These are phyloP conservation scores for Penicillium chermesinum DNA, from an alignment of 495 filamentous ascomycete genomes.

Conservation along the genomic window DNA sequence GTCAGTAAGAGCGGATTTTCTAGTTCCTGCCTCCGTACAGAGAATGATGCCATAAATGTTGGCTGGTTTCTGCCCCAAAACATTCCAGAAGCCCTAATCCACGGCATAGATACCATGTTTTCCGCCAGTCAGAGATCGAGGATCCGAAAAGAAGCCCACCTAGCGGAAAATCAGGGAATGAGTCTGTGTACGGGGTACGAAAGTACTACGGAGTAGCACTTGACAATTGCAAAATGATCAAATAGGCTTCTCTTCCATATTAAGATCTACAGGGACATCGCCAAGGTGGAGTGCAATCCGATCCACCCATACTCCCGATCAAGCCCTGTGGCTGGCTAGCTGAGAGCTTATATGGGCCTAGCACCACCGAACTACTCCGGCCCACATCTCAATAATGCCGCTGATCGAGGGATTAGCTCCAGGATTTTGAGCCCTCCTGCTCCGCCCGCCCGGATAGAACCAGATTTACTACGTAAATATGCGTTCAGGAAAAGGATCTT, in stretches of 20 bases:
- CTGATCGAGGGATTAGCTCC: slow-evolving; percentile 5
- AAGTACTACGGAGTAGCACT: no score
- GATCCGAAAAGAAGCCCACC: neutral
- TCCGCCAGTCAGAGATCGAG: neutral
- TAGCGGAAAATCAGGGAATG: neutral
- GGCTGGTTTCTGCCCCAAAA: slow-evolving; percentile 6
- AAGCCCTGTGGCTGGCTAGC: slow-evolving; percentile 10
- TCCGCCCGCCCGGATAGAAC: neutral
- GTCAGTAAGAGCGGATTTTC: no score
- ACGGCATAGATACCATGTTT: neutral
- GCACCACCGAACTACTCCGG: slow-evolving; percentile 7
- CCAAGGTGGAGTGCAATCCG: slow-evolving; percentile 1
- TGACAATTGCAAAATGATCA: neutral
- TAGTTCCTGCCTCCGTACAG: no score
- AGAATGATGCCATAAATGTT: no score
- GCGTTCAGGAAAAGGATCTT: neutral
- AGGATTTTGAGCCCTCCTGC: neutral
- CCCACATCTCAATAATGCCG: slow-evolving; percentile 3
- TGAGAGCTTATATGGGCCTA: slow-evolving; percentile 13
- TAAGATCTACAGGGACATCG: slow-evolving; percentile 17
- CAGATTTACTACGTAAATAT: neutral
- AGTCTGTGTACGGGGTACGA: no score
- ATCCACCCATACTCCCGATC: neutral
- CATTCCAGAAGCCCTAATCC: neutral
- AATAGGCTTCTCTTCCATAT: slow-evolving; percentile 11